Conservation (phyloP, 139 green algal genomes). For the Zygnema circumcarinatum region DNA sequence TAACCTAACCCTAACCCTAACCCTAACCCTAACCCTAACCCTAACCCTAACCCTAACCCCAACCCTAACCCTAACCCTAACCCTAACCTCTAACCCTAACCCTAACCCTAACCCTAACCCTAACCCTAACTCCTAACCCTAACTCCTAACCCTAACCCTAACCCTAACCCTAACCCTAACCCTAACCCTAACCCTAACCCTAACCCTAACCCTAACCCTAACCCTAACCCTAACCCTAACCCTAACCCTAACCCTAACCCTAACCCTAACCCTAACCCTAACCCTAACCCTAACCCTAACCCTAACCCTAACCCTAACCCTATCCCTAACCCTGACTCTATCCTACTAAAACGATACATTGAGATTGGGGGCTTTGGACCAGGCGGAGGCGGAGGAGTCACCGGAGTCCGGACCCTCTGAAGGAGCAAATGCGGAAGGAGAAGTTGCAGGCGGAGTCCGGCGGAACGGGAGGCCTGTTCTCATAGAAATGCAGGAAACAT, state of each 20-base stretch:
- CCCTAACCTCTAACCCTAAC: neutral
- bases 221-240: neutral
- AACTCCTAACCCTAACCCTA: neutral
- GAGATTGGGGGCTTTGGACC: too few species aligned
- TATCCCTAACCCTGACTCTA: neutral
- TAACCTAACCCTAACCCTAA: neutral
- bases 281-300: neutral
- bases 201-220: neutral
- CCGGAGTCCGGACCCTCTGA: slow-evolving; percentile 10
- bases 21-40: neutral
- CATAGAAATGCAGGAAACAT: too few species aligned
- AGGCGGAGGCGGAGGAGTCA: neutral
- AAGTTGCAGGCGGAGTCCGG: slow-evolving; percentile 10
- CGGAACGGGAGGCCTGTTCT: slow-evolving; percentile 26
- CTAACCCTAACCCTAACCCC: neutral
- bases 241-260: neutral
- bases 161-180: neutral
- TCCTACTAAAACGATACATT: too few species aligned
- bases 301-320: neutral
- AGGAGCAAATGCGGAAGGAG: slow-evolving; percentile 23
- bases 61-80: neutral
- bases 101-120: neutral
- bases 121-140: neutral
- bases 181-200: neutral
- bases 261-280: neutral